Evolutionary conservation across 1,139 yeast species (phyloP), one percentile per base, ranked within the genome.

Genomic region (Candida glucosophila): DNA sequence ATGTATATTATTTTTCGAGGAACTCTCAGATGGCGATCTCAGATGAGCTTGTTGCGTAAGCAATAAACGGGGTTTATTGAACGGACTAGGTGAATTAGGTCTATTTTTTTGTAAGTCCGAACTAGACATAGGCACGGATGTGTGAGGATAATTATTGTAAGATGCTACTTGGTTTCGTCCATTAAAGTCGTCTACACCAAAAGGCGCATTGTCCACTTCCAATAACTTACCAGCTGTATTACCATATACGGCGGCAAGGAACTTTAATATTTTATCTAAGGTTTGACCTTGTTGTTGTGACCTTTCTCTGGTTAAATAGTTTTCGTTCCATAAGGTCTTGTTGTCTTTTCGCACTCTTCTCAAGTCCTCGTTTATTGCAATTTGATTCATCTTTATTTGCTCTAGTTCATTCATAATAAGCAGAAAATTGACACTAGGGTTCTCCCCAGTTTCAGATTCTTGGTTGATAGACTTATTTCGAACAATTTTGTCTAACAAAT

Each of bases 281-380:
- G 95, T 85, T 36, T 82, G 88, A 18, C 88, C 77, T 47, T 90
- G 98, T 22, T 78, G 67, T 37, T 78, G 74, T 48, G 86, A 83
- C 34, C 92, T 72, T 47, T 90, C 96, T 29, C 96, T 63, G 4
- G 92, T 79, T 29, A 77, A 58, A 43, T 68, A 77, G 44, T 85
- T 79, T 47, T 90, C 98, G 33, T 77, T 77, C 98, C 98, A 90
- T 27, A 90, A 58, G 40, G 85, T 57, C 47, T 85, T 88, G 51
- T 90, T 90, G 45, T 92, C 98, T 37, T 77, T 78, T 35, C 88
- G 68, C 20, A 90, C 75, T 32, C 96, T 65, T 38, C 78, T 60
- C 32, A 90, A 60, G 44, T 90, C 97, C 37, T 86, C 93, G 3
- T 86, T 72, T 14, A 90, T 81, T 7, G 83, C 72, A 36, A 73